A percentile compares a stretch with the other conserved stretches of the same genome.
These are phyloP conservation scores for Chenopodium berlandieri DNA, from an alignment of 148 eudicot genomes.

Conservation along the genomic window DNA sequence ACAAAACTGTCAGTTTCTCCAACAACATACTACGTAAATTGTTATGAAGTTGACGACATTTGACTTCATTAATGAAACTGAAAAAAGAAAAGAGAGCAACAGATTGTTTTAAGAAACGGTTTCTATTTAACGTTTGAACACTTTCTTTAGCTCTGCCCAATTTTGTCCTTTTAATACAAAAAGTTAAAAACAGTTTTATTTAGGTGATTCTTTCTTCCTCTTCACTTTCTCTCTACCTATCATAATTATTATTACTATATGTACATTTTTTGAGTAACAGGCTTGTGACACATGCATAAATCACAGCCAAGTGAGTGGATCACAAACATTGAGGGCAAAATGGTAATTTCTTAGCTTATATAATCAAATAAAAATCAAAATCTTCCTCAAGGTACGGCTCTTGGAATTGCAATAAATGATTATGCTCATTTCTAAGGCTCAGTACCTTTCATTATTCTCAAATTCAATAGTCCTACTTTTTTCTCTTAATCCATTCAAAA, in stretches of 20 bases:
- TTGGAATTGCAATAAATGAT: constrained; percentile 12
- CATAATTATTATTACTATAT: not conserved
- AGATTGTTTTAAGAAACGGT: not conserved
- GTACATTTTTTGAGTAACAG: not conserved
- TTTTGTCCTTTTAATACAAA: constrained; percentile 10
- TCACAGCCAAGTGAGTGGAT: constrained; percentile 20
- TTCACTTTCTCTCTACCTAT: not conserved
- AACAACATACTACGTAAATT: not conserved
- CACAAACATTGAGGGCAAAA: constrained; percentile 17
- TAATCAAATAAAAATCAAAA: not conserved
- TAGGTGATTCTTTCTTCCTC: constrained; percentile 4
- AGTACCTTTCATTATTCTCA: constrained; percentile 2
- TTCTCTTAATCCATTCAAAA: not conserved
- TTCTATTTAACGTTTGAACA: not conserved
- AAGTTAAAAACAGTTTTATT: not conserved
- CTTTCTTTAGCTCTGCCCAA: not conserved
- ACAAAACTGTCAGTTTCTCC: not conserved
- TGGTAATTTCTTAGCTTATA: constrained; percentile 14
- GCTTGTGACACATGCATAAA: not conserved
- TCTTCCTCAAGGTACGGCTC: constrained; percentile 11
- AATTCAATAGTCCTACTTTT: not conserved
- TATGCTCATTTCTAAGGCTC: constrained; percentile 3
- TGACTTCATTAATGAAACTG: not conserved
- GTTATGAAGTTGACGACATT: not conserved
- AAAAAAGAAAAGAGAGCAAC: not conserved